Evolutionary conservation across 2,329 filamentous ascomycete genomes (phyloP), one percentile per base, ranked within the genome.

Genomic region (Trematosphaeria pertusa): DNA sequence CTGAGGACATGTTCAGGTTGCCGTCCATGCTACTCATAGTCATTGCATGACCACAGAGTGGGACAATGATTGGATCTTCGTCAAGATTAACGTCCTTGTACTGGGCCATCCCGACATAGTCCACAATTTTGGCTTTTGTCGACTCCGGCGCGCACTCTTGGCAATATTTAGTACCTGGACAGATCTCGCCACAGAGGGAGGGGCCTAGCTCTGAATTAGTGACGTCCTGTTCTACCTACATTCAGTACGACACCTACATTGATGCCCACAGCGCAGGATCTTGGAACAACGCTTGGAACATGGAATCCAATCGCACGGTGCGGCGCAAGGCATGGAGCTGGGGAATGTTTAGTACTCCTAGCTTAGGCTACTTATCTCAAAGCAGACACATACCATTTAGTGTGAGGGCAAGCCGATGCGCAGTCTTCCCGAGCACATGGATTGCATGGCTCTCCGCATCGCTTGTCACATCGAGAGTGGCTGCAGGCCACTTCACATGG

Each of bases 301-400:
- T 1, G 87, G 87, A 0, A 88, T 60, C 70, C 83, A 80, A 53
- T 87, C 75, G 61, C 87, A 91, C 0, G 87, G 86, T 0, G 81
- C 86, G 0, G 84, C 84, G 50, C 87, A 89, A 14, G 82, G 82
- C 75, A 84, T 76, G 0, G 62, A 59, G 50, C 46, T 37, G 20
- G 20, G 22, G 20, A 33, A 17, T 6, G 10, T 17, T 37, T 5
- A 44, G 33, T 30, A 18, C 4, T 31, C 36, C n/a, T n/a, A n/a
- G n/a, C n/a, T n/a, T n/a, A n/a, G n/a, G n/a, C n/a, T n/a, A n/a
- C n/a, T n/a, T n/a, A n/a, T n/a, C n/a, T n/a, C n/a, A n/a, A n/a
- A n/a, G n/a, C n/a, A n/a, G n/a, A n/a, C n/a, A 33, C 46, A 12
- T 46, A 50, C 47, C 77, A 80, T 31, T 56, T 17, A 59, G 70